Conservation (phyloP, 2,329 filamentous ascomycete genomes). For the Neurospora crassa region DNA sequence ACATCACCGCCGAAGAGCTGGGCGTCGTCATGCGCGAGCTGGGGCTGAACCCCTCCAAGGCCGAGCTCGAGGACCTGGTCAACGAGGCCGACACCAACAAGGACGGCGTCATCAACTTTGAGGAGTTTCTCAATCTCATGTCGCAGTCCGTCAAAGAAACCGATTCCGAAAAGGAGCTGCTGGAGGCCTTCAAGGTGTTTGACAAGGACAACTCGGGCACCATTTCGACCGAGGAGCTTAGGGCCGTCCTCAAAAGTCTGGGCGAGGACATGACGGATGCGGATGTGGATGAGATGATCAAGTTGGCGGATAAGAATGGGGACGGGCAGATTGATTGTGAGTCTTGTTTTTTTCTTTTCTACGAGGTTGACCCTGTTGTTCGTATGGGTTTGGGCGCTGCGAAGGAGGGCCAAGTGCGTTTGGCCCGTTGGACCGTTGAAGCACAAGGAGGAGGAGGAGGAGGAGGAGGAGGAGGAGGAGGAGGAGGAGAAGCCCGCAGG, state of each 20-base stretch:
- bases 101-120: slow-evolving; percentile 56
- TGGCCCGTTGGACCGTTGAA: not conserved
- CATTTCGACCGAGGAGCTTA: slow-evolving; percentile 52
- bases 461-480: not conserved
- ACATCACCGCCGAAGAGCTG: slow-evolving; percentile 55
- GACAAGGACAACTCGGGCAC: slow-evolving; percentile 57
- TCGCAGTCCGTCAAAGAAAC: slow-evolving; percentile 51
- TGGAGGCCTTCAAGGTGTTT: slow-evolving; percentile 57
- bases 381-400: not conserved
- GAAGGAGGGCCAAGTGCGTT: not conserved
- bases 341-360: not conserved
- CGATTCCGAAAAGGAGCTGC: slow-evolving; percentile 55
- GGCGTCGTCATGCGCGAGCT: slow-evolving; percentile 55
- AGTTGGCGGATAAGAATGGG: slow-evolving; percentile 54
- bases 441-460: not conserved
- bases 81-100: slow-evolving; percentile 57
- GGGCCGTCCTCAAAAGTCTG: slow-evolving; percentile 54
- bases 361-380: too few species aligned
- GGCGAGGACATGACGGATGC: slow-evolving; percentile 56
- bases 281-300: slow-evolving; percentile 57
- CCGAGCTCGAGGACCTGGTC: slow-evolving; percentile 57
- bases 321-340: slow-evolving; percentile 56
- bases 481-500: not conserved
- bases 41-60: slow-evolving; percentile 51
- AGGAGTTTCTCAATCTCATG: slow-evolving; percentile 60